Evolutionary conservation across 495 filamentous ascomycete genomes (phyloP).

Genomic region (Aspergillus leporis): DNA sequence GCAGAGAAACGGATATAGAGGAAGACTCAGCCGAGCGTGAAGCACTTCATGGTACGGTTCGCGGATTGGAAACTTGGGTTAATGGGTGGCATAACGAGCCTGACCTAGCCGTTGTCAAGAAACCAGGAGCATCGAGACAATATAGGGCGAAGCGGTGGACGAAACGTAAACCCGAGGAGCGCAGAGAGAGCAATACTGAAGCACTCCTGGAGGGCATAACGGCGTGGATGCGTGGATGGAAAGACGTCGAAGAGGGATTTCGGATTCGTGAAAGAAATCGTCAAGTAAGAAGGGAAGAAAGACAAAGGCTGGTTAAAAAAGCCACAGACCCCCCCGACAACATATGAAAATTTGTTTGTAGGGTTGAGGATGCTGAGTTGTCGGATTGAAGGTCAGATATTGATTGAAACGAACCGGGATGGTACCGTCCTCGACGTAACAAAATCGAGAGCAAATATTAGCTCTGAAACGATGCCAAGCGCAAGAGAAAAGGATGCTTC

Average conservation of each 20-base stretch:
- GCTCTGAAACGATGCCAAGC: background rate
- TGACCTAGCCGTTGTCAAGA: slow-evolving; percentile 10
- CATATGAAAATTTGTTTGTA: background rate
- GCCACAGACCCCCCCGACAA: background rate
- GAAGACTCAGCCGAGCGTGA: slow-evolving; percentile 39
- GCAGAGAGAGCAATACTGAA: slow-evolving; percentile 24
- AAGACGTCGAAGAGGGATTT: slow-evolving; percentile 41
- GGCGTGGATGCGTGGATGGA: slow-evolving; percentile 46
- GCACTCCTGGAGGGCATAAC: slow-evolving; percentile 36
- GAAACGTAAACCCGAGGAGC: slow-evolving; percentile 18
- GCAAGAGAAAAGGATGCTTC: background rate
- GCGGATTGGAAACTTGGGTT: slow-evolving; percentile 37
- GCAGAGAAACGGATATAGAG: slow-evolving; percentile 32
- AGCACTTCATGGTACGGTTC: slow-evolving; percentile 39
- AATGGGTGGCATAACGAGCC: slow-evolving; percentile 28
- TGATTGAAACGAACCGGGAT: background rate
- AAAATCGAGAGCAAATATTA: background rate
- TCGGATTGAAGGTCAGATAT: background rate
- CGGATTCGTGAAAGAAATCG: slow-evolving; percentile 28
- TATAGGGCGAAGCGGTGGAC: slow-evolving; percentile 20
- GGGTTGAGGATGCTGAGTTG: background rate
- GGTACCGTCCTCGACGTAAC: background rate
- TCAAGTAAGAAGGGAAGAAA: slow-evolving; percentile 15
- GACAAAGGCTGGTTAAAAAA: background rate
- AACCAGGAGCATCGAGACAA: slow-evolving; percentile 2